These are phyloP conservation scores for Melanopsichium pennsylvanicum DNA, from an alignment of 1,284 basidiomycete genomes.

Conservation along the genomic window DNA sequence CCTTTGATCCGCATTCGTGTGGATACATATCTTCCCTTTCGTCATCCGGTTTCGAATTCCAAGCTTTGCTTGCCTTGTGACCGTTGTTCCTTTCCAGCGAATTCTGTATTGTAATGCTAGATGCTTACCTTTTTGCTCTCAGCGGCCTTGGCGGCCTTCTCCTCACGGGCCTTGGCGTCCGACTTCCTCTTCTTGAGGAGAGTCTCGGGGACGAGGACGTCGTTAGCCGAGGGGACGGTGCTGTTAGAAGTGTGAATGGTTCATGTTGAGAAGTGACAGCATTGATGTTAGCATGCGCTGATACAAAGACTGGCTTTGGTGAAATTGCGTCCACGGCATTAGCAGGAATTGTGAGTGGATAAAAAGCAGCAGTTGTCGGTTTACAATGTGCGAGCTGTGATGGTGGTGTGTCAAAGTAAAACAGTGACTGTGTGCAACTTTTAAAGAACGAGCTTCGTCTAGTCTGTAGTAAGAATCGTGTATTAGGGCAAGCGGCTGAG, in stretches of 20 bases:
- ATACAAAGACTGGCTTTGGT: neutral
- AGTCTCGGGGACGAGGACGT: conserved; percentile 66
- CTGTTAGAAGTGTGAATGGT: conserved; percentile 23
- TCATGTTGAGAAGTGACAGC: neutral
- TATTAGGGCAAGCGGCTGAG: too few relatives aligned
- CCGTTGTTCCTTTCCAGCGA: too few relatives aligned
- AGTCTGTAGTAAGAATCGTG: too few relatives aligned
- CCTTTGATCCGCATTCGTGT: too few relatives aligned
- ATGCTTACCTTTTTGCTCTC: conserved; percentile 86
- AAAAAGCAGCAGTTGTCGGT: neutral
- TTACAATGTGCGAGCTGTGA: too few relatives aligned
- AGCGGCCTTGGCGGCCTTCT: conserved; percentile 83
- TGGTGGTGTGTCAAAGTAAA: too few relatives aligned
- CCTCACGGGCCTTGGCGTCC: conserved; percentile 96
- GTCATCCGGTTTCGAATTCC: too few relatives aligned
- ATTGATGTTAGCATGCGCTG: conserved; percentile 12
- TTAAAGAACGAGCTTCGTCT: too few relatives aligned
- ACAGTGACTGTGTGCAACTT: too few relatives aligned
- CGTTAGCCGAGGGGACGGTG: conserved; percentile 60
- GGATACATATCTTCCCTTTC: neutral
- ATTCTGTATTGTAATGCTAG: too few relatives aligned
- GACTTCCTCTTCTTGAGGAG: conserved; percentile 84
- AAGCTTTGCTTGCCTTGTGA: too few relatives aligned
- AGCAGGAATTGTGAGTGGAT: conserved; percentile 2
- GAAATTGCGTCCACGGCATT: conserved; percentile 6